These are phyloP conservation scores for Brassica cretica DNA, from an alignment of 345 rosid species.

Conservation along the genomic window DNA sequence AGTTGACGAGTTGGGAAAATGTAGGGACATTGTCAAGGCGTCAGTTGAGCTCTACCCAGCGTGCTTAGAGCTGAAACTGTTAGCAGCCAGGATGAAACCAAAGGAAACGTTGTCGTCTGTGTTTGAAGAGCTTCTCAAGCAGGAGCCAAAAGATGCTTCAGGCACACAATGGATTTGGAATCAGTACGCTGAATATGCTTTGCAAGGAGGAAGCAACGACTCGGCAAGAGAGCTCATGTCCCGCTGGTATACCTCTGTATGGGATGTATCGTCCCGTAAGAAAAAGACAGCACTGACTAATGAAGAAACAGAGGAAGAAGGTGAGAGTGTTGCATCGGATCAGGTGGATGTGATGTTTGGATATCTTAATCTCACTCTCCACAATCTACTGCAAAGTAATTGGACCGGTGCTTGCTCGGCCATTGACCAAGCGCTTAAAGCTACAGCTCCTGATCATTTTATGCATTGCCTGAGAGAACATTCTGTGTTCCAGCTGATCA, in stretches of 20 bases:
- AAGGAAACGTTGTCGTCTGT: slow-evolving; percentile 43
- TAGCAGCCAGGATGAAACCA: slow-evolving; percentile 57
- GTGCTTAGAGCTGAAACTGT: slow-evolving; percentile 66
- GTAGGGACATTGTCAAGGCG: slow-evolving; percentile 53
- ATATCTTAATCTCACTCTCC: slow-evolving; percentile 72
- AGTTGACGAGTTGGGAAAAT: slow-evolving; percentile 49
- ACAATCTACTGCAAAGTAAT: slow-evolving; percentile 58
- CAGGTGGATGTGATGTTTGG: slow-evolving; percentile 67
- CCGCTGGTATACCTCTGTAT: slow-evolving; percentile 62
- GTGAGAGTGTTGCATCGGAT: slow-evolving; percentile 27
- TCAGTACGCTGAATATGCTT: slow-evolving; percentile 76
- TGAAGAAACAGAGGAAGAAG: slow-evolving; percentile 12
- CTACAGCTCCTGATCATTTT: slow-evolving; percentile 50
- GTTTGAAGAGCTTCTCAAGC: slow-evolving; percentile 68
- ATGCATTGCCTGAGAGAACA: slow-evolving; percentile 72
- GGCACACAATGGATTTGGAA: slow-evolving; percentile 87
- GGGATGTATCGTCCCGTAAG: slow-evolving; percentile 42
- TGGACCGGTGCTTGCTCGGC: slow-evolving; percentile 50
- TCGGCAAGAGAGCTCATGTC: slow-evolving; percentile 60
- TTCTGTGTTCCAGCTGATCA: slow-evolving; percentile 52
- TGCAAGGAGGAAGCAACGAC: slow-evolving; percentile 50
- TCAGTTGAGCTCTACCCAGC: slow-evolving; percentile 59
- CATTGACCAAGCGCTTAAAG: slow-evolving; percentile 60
- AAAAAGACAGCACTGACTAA: slow-evolving; percentile 26
- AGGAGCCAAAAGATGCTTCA: slow-evolving; percentile 63